These are phyloP conservation scores for Cupressus sempervirens DNA, from an alignment of 75 land plant species.

Conservation along the genomic window DNA sequence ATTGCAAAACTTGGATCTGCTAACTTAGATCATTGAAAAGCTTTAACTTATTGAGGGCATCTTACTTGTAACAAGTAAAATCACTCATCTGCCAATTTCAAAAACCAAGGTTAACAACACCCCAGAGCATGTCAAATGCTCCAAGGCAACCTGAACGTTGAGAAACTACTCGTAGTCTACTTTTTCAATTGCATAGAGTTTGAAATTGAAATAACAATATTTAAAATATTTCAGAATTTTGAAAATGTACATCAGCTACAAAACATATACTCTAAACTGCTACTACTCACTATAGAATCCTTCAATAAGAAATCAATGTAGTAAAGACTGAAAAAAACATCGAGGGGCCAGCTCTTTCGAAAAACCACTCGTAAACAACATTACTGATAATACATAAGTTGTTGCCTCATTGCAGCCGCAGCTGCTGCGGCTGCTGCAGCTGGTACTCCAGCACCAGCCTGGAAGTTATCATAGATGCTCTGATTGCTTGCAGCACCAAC, in stretches of 20 bases:
- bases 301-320: too few relatives aligned
- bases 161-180: not conserved
- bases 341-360: not conserved
- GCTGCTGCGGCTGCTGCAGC: slow-evolving; percentile 36
- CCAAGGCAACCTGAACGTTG: too few relatives aligned
- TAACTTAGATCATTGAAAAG: too few relatives aligned
- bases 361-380: not conserved
- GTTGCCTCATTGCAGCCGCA: slow-evolving; percentile 49
- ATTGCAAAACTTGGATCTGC: not conserved
- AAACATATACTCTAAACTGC: not conserved
- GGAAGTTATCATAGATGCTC: slow-evolving; percentile 59
- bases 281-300: not conserved
- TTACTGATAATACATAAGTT: slow-evolving; percentile 68
- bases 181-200: not conserved
- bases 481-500: slow-evolving; percentile 56
- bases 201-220: not conserved
- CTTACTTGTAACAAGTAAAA: not conserved
- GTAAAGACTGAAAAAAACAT: not conserved
- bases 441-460: slow-evolving; percentile 49
- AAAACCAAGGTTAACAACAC: not conserved
- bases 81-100: not conserved
- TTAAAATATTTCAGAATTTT: not conserved
- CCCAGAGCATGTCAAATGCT: not conserved
- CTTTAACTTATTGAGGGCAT: not conserved
- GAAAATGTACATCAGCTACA: not conserved